Evolutionary conservation across 2,329 filamentous ascomycete genomes (phyloP), one percentile per base, ranked within the genome.

Genomic region (Tolypocladium nubicola): DNA sequence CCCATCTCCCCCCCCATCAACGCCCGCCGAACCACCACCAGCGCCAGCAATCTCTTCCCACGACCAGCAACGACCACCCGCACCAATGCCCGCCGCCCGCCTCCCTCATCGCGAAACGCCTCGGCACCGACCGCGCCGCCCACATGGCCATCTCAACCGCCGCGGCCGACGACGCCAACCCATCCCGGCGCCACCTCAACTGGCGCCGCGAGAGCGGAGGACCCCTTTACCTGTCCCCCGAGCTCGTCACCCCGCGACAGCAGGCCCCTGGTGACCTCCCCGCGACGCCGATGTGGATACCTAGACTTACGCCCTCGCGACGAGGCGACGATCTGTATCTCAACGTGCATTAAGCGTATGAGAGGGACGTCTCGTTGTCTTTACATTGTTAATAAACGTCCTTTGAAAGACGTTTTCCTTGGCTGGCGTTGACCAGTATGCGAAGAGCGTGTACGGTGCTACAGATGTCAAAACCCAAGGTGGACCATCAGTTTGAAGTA

Each of bases 281-380:
- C 11, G 56, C 62, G 8, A 64, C 67, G 30, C 63, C 66, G 23
- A 59, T 62, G 30, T 72, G 69, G 69, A 55, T 84, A 62, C 85
- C 85, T 3, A 80, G 78, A 62, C 65, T 89, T 63, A 89, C 86
- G 52, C 87, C 87, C 3, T 85, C 83, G 57, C 74, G 84, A 59
- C 77, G 83, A 53, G 86, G 87, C 0, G 82, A 86, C 33, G 85
- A 89, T 66, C 65, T 89, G 59, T 86, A 80, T 61, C 65, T 84
- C 62, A 79, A 79, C 61, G 80, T 84, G 60, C 75, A 77, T 59
- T 83, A 60, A 63, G 49, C 10, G 19, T 10, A 14, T 8, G 11
- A 16, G 19, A 52, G 30, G 47, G 30, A 16, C 37, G 19, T 5
- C 30, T 8, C 2, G 8, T 1, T 33, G 47, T 19, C 19, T 41